Percentiles rank a stretch among this genome's conserved stretches.
Conservation (phyloP, 164 flowering plant genomes). For the Magnolia sinica region DNA sequence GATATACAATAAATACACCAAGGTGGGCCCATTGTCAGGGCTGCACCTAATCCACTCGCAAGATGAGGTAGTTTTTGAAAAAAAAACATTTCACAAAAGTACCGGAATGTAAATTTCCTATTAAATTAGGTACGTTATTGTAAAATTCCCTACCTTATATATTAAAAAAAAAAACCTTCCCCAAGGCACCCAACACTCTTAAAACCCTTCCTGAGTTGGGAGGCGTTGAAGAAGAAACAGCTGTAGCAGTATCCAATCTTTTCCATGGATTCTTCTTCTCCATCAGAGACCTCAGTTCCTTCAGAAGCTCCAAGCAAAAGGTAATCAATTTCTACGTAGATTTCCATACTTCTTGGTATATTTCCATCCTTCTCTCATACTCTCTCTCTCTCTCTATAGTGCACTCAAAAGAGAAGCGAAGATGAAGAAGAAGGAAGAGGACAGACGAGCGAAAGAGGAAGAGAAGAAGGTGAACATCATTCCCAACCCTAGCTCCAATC, state of each 20-base stretch:
- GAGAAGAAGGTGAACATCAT: constrained; percentile 30
- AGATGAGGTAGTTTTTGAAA: too few relatives aligned
- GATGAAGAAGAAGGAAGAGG: constrained; percentile 63
- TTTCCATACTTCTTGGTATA: background rate
- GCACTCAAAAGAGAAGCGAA: constrained; percentile 54
- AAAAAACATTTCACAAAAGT: too few relatives aligned
- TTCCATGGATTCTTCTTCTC: constrained; percentile 19
- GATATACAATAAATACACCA: too few relatives aligned
- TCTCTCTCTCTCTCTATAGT: constrained; percentile 25
- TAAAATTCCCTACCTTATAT: too few relatives aligned
- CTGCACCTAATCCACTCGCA: too few relatives aligned
- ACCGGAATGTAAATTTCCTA: too few relatives aligned
- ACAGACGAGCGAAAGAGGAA: constrained; percentile 53
- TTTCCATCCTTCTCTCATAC: background rate
- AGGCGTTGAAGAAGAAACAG: constrained; percentile 28
- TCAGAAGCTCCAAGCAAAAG: constrained; percentile 47
- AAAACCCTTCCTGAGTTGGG: background rate
- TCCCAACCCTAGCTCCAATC: background rate
- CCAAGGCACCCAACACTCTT: background rate
- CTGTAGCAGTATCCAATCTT: constrained; percentile 24
- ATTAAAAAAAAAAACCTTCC: background rate
- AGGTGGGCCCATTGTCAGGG: too few relatives aligned
- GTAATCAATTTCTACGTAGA: constrained; percentile 18
- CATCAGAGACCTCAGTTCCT: constrained; percentile 10
- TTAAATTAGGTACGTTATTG: too few relatives aligned